Base-by-base conservation (phyloP, 805 yeast species). In the Schwanniomyces pseudopolymorphus region DNA sequence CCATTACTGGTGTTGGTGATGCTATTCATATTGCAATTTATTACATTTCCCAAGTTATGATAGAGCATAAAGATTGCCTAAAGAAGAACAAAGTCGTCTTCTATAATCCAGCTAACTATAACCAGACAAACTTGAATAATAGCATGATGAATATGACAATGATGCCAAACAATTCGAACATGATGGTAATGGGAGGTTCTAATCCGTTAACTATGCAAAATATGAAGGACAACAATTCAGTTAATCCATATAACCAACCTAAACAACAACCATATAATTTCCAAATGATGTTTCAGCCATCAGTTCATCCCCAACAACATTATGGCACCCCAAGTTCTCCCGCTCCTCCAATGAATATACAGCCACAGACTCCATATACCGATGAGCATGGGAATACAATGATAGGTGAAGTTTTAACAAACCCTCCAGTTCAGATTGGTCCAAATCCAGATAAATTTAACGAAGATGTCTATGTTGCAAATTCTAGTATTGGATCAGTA, bases 21-120 rank as follows among this genome's bases (percentile, higher is more conserved):
- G 90, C 96, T 1, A 79, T 89, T 36, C 95, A 87, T 59, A 87
- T 88, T 54, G 96, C 96, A 8, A 73, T 83, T 0, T 87, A 84
- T 64, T 85, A 84, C 60, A 75, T 87, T 46, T 83, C 87, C 1
- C 86, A 83, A 61, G 84, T 87, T 3, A 74, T 84, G 45, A 60
- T 82, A 43, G 85, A 82, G 52, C 84, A 83, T 58, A 77, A 78
- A 49, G 81, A 77, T 50, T 53, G 64, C 25, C 66, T 72, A 45
- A 76, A 79, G 52, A 77, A 79, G 56, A 67, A 76, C n/a, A 83
- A 83, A 56, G 70, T 77, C 37, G 68, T 80, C 7, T 80, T 69
- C 57, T 83, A 83, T 59, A 79, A 81, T 54, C 89, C 90, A 4
- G 78, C 80, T 3, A 78, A 69, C 42, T 64, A 58, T 63, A 61